A percentile compares a stretch with the other conserved stretches of the same genome.
phyloP scores from a whole-genome alignment of 2,329 filamentous ascomycete species.

The Thermothelomyces thermophilus region DNA sequence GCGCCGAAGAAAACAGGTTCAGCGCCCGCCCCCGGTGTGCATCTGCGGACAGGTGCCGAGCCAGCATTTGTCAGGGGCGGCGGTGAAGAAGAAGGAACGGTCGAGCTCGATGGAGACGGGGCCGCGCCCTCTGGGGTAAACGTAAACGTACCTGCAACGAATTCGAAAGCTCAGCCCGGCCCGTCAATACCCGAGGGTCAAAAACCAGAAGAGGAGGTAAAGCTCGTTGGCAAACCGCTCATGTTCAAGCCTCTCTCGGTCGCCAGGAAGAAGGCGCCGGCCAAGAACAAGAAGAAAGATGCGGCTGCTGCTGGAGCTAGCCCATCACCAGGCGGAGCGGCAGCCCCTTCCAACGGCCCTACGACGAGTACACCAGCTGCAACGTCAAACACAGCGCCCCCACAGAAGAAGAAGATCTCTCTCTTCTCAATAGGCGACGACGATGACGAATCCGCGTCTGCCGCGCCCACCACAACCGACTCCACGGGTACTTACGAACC shows the following conservation, averaged over 20 bases:
- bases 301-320: slow-evolving; percentile 17
- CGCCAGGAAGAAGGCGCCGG: slow-evolving; percentile 53
- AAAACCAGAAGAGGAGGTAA: slow-evolving; percentile 56
- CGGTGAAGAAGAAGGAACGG: slow-evolving; percentile 18
- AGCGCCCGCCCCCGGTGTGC: slow-evolving; percentile 52
- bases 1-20: slow-evolving; percentile 27
- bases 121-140: slow-evolving; percentile 25
- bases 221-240: slow-evolving; percentile 69
- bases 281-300: slow-evolving; percentile 56
- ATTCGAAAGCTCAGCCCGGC: slow-evolving; percentile 22
- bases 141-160: slow-evolving; percentile 37
- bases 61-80: slow-evolving; percentile 65
- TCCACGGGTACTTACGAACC: slow-evolving; percentile 42
- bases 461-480: slow-evolving; percentile 21
- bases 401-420: slow-evolving; percentile 51
- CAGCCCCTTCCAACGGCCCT: slow-evolving; percentile 14
- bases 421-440: slow-evolving; percentile 60
- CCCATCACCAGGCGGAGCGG: slow-evolving; percentile 15
- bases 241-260: slow-evolving; percentile 90
- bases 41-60: slow-evolving; percentile 74
- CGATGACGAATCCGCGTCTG: slow-evolving; percentile 23
- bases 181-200: slow-evolving; percentile 50
- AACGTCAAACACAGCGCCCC: background rate
- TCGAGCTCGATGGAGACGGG: slow-evolving; percentile 18
- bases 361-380: slow-evolving; percentile 9